These are phyloP conservation scores for Canavalia ensiformis DNA, from an alignment of 306 rosid genomes.

Conservation along the genomic window DNA sequence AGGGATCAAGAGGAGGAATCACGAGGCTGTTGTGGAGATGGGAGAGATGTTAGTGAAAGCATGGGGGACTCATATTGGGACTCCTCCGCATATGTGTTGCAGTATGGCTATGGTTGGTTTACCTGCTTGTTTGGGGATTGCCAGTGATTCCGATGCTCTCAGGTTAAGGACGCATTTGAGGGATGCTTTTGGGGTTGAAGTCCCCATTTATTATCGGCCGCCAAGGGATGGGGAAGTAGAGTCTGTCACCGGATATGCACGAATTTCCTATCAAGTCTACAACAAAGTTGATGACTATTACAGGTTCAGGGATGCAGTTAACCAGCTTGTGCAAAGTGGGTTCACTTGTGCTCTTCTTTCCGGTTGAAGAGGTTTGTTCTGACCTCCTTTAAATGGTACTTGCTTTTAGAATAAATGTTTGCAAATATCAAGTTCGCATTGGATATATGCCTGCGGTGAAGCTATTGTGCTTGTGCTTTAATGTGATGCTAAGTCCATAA, in stretches of 20 bases:
- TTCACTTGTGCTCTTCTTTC: constrained; percentile 75
- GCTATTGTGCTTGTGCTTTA: constrained; percentile 20
- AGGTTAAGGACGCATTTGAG: constrained; percentile 76
- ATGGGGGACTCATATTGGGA: constrained; percentile 90
- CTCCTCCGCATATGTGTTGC: constrained; percentile 83
- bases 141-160: constrained; percentile 70
- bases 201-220: constrained; percentile 77
- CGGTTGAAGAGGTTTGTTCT: constrained; percentile 66
- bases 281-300: constrained; percentile 82
- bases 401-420: constrained; percentile 30
- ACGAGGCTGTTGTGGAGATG: constrained; percentile 86
- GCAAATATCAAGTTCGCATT: constrained; percentile 24
- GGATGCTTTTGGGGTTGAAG: constrained; percentile 81
- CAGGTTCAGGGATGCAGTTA: constrained; percentile 81
- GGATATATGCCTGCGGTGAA: constrained; percentile 12
- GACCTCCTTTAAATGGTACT: constrained; percentile 5
- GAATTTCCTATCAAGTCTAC: constrained; percentile 94
- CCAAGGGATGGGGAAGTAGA: constrained; percentile 70
- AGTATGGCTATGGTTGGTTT: constrained; percentile 96
- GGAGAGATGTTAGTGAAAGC: constrained; percentile 81
- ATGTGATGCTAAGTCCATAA: neutral
- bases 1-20: constrained; percentile 92
- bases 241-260: constrained; percentile 79
- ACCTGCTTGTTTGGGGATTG: constrained; percentile 79
- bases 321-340: constrained; percentile 68